These are phyloP conservation scores for Coemansia asiatica DNA, from an alignment of 192 early-diverging fungal genomes.

Conservation along the genomic window DNA sequence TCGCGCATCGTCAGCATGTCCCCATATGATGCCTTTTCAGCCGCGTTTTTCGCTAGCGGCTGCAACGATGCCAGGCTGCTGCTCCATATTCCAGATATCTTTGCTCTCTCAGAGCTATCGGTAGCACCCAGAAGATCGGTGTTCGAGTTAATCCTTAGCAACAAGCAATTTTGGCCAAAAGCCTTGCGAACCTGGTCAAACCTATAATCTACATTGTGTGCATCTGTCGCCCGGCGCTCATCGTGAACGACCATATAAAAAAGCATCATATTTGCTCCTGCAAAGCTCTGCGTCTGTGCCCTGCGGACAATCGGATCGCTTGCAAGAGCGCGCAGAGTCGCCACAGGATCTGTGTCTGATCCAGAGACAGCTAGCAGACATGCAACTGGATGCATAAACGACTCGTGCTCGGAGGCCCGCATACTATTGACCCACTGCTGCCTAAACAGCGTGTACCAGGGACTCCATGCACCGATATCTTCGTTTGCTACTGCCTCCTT, in stretches of 20 bases:
- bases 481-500: constrained; percentile 14
- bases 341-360: constrained; percentile 73
- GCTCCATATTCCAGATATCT: constrained; percentile 44
- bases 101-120: constrained; percentile 19
- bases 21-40: constrained; percentile 15
- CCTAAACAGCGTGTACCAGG: constrained; percentile 85
- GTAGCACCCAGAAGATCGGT: constrained; percentile 17
- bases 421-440: constrained; percentile 54
- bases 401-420: constrained; percentile 84
- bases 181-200: constrained; percentile 51
- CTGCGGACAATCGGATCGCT: constrained; percentile 55
- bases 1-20: constrained; percentile 51
- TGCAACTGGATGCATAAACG: constrained; percentile 93
- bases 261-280: constrained; percentile 78
- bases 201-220: constrained; percentile 42
- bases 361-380: constrained; percentile 71
- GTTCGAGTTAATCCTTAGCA: constrained; percentile 48
- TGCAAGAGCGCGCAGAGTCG: constrained; percentile 62
- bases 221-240: constrained; percentile 39
- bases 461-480: constrained; percentile 54
- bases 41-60: constrained; percentile 6
- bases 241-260: constrained; percentile 89
- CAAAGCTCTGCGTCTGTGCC: constrained; percentile 67
- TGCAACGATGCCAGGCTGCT: constrained; percentile 20
- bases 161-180: constrained; percentile 43